Conservation (phyloP, 768 basidiomycete genomes). For the Boletus tylopilopsis region DNA sequence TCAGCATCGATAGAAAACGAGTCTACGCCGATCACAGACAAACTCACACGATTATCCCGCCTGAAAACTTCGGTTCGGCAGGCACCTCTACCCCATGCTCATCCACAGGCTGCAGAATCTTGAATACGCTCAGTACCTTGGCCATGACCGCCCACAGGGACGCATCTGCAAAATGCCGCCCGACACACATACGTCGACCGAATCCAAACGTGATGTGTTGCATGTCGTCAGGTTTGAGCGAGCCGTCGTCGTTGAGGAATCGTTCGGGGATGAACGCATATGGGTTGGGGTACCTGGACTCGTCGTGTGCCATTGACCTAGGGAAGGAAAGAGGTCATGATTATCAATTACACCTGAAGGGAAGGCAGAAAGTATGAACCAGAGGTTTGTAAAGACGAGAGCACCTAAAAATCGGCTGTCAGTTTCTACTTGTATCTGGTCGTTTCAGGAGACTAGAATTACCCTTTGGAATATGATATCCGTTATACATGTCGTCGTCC, state of each 20-base stretch:
- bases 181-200: background rate
- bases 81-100: too few relatives aligned
- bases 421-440: too few relatives aligned
- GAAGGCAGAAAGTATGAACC: background rate
- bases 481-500: conserved; percentile 10
- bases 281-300: background rate
- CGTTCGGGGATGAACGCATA: background rate
- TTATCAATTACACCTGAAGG: too few relatives aligned
- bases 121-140: background rate
- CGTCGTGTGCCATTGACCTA: background rate
- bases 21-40: too few relatives aligned
- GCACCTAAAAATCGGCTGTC: background rate
- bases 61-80: too few relatives aligned
- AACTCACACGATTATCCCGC: too few relatives aligned
- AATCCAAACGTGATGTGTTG: background rate
- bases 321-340: background rate
- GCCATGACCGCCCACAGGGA: background rate
- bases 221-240: too few relatives aligned
- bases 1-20: too few relatives aligned
- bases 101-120: too few relatives aligned
- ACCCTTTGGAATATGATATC: conserved; percentile 47
- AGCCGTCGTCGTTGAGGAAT: background rate
- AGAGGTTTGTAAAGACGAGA: conserved; percentile 1
- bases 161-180: background rate
- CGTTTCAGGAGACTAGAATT: too few relatives aligned